These are phyloP conservation scores for Skeletonema potamos DNA, from an alignment of 108 stramenopile species.

Conservation along the genomic window DNA sequence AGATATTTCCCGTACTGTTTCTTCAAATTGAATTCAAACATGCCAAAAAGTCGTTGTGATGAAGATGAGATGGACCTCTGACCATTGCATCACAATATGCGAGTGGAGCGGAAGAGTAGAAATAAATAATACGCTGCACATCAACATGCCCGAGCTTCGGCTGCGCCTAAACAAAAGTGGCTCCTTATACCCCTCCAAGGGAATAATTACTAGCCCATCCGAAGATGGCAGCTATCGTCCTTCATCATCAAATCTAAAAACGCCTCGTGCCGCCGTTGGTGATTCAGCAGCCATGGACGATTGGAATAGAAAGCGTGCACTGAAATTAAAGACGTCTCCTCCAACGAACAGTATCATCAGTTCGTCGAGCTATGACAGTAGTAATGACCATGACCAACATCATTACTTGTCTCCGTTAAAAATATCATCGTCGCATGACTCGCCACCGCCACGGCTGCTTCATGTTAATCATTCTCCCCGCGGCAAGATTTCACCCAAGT, in stretches of 20 bases:
- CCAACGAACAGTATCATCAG: neutral
- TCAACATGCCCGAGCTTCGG: neutral
- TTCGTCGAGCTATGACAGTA: neutral
- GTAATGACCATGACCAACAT: neutral
- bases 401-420: neutral
- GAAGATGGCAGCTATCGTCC: neutral
- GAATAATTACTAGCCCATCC: neutral
- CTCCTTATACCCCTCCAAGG: too few relatives aligned
- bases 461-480: neutral
- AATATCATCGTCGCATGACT: neutral
- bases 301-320: neutral
- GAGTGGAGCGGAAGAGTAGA: too few relatives aligned
- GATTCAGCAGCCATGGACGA: neutral
- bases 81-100: too few relatives aligned
- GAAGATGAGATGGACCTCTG: too few relatives aligned
- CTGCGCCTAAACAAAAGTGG: neutral
- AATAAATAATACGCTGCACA: neutral
- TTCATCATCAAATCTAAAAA: neutral
- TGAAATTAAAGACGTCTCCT: conserved; percentile 1
- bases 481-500: neutral
- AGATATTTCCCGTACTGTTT: too few relatives aligned
- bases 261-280: neutral
- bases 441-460: neutral
- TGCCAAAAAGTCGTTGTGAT: too few relatives aligned
- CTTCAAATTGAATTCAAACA: too few relatives aligned